Percentiles rank a stretch among this genome's conserved stretches.
Conservation (phyloP, 2,329 filamentous ascomycete species). For the Acrocalymma vagum region DNA sequence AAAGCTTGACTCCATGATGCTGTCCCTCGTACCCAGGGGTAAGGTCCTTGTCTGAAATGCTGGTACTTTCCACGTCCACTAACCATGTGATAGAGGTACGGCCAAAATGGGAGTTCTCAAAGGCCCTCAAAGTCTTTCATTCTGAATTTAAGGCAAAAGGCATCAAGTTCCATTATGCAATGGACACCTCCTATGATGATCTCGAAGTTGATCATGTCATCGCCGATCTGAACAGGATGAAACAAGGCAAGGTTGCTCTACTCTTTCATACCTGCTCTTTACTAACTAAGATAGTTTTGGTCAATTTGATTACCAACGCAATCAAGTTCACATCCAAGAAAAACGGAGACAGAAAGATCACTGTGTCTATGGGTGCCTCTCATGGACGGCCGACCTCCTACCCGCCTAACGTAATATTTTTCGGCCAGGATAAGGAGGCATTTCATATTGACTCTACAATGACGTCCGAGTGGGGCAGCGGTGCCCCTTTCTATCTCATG, state of each 20-base stretch:
- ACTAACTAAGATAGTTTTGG: conserved; percentile 43
- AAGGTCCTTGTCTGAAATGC: conserved; percentile 18
- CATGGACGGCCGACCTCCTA: conserved; percentile 48
- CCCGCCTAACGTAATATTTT: conserved; percentile 56
- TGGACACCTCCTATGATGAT: conserved; percentile 52
- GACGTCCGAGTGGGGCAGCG: conserved; percentile 51
- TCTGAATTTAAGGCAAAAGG: conserved; percentile 49
- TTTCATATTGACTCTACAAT: conserved; percentile 53
- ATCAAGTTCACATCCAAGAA: conserved; percentile 57
- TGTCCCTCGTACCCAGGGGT: conserved; percentile 44
- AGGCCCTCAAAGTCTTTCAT: conserved; percentile 50
- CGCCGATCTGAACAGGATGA: conserved; percentile 47
- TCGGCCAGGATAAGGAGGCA: conserved; percentile 43
- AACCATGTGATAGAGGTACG: conserved; percentile 28
- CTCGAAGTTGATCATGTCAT: conserved; percentile 48
- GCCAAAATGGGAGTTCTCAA: conserved; percentile 48
- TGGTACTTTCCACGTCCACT: conserved; percentile 2
- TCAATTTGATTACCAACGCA: conserved; percentile 55
- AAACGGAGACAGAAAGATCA: conserved; percentile 48
- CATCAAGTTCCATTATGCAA: conserved; percentile 48
- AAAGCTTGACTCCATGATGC: conserved; percentile 58
- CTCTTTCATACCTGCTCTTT: accelerated
- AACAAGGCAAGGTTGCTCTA: conserved; percentile 33
- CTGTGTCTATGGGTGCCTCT: conserved; percentile 51
- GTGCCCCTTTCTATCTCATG: conserved; percentile 52